Evolutionary conservation across 2,329 filamentous ascomycete species (phyloP).

Genomic region (Penicillium sp.): DNA sequence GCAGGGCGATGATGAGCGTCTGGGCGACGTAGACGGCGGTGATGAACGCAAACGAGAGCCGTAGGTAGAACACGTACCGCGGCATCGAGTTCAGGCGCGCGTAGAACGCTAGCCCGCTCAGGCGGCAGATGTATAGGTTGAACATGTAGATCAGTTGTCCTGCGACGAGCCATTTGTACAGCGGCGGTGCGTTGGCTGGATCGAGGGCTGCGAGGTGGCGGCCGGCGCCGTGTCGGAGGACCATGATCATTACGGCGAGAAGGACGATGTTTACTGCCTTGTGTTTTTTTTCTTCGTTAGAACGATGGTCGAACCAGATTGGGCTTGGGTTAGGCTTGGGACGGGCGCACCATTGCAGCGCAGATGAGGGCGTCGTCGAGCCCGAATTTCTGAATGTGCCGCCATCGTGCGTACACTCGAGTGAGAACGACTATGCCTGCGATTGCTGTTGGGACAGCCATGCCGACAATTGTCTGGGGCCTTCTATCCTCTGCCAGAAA

Average conservation of each 20-base stretch:
- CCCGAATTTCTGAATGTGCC: constrained; percentile 21
- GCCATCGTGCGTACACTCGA: constrained; percentile 18
- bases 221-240: constrained; percentile 20
- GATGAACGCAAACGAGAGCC: constrained; percentile 22
- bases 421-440: constrained; percentile 19
- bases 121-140: constrained; percentile 25
- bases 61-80: constrained; percentile 13
- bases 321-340: neutral
- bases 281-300: constrained; percentile 13
- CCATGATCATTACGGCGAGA: constrained; percentile 20
- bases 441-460: constrained; percentile 20
- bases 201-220: constrained; percentile 19
- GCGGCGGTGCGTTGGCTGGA: constrained; percentile 12
- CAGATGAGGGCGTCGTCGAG: constrained; percentile 27
- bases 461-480: constrained; percentile 30
- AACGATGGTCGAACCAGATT: neutral
- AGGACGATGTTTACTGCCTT: constrained; percentile 17
- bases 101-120: constrained; percentile 28
- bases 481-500: constrained; percentile 15
- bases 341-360: constrained; percentile 18
- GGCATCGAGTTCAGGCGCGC: constrained; percentile 28
- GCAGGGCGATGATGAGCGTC: constrained; percentile 26
- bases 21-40: constrained; percentile 25
- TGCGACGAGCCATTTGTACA: constrained; percentile 29
- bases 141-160: constrained; percentile 27